phyloP scores from a whole-genome alignment of 768 basidiomycete species.

The Trametes gibbosa region DNA sequence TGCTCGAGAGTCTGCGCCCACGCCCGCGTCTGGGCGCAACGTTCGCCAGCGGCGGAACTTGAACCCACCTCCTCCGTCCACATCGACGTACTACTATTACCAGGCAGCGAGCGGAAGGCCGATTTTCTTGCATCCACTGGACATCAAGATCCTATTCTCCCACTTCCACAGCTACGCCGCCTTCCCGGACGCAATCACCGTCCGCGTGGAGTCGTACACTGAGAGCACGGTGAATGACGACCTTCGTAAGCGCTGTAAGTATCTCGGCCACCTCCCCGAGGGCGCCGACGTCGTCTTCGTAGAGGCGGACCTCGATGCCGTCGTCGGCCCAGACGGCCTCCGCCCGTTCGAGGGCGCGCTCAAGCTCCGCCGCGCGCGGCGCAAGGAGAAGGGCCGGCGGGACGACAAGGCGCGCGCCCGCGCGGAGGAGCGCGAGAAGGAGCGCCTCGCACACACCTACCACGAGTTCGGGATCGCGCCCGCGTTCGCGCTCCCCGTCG shows the following conservation, averaged over 20 bases:
- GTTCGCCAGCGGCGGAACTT: slow-evolving; percentile 71
- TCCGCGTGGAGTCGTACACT: slow-evolving; percentile 74
- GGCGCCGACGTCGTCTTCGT: slow-evolving; percentile 93
- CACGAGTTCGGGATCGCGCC: slow-evolving; percentile 20
- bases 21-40: slow-evolving; percentile 37
- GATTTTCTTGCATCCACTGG: slow-evolving; percentile 91
- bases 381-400: slow-evolving; percentile 79
- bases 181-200: slow-evolving; percentile 79
- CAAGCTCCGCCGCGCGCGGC: slow-evolving; percentile 65
- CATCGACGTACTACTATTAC: slow-evolving; percentile 93
- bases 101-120: slow-evolving; percentile 90
- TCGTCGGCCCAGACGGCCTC: slow-evolving; percentile 74
- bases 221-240: slow-evolving; percentile 90
- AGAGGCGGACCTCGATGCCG: slow-evolving; percentile 77
- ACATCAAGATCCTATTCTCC: slow-evolving; percentile 88
- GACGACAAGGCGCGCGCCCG: slow-evolving; percentile 81
- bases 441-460: slow-evolving; percentile 29
- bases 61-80: slow-evolving; percentile 83
- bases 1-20: slow-evolving; percentile 11
- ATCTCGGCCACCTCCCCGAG: slow-evolving; percentile 88
- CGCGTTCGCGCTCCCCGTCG: slow-evolving; percentile 11
- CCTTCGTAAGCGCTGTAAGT: slow-evolving; percentile 91
- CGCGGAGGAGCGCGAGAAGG: slow-evolving; percentile 75
- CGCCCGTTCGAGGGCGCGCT: slow-evolving; percentile 83
- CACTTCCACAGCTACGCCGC: slow-evolving; percentile 78